Base-by-base conservation (phyloP, 1,139 yeast genomes). In the Pichia sorboxylosa region DNA sequence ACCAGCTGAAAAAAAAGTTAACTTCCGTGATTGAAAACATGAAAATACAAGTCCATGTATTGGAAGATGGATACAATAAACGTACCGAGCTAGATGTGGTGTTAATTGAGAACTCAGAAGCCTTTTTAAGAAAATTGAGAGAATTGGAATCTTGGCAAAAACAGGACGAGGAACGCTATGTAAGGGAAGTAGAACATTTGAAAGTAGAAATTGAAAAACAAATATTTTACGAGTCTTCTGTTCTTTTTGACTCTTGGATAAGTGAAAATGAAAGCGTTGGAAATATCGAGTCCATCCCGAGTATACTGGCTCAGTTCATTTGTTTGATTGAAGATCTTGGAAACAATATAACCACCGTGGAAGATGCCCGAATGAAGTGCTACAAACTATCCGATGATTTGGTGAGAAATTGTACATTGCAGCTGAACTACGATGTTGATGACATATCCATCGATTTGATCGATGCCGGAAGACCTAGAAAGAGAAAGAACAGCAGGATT, bases 141-240 rank as follows among this genome's bases (percentile, higher is more conserved):
- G 76, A 73, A 35, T 52, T 64, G 41, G 78, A 72, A 27, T 59
- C 66, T 4, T 79, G 87, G 85, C 43, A 57, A 10, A 59, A 57
- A 0, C 45, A 51, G 26, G 69, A 70, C 47, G 55, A 66, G 2
- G 35, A 47, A 1, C 40, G 62, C 1, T 70, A 66, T 37, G 63
- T 66, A n/a, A 48, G 52, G 5, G 51, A 60, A 27, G 47, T 73
- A 2, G 52, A 55, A 1, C 51, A 63, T 19, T 48, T 76, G 26
- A 62, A 61, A 26, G 69, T 67, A 17, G 53, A 63, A 0, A 52
- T 71, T 5, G 74, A 73, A 32, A 63, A 60, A 32, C 76, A 75
- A 28, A 61, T 76, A 7, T 50, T 76, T 24, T 63, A 71, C 38
- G 65, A 67, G 41, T 66, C 82, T 0, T 66, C 80, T 0, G 56